Conservation (phyloP, 73 alveolate species). For the Diophrys appendiculata region DNA sequence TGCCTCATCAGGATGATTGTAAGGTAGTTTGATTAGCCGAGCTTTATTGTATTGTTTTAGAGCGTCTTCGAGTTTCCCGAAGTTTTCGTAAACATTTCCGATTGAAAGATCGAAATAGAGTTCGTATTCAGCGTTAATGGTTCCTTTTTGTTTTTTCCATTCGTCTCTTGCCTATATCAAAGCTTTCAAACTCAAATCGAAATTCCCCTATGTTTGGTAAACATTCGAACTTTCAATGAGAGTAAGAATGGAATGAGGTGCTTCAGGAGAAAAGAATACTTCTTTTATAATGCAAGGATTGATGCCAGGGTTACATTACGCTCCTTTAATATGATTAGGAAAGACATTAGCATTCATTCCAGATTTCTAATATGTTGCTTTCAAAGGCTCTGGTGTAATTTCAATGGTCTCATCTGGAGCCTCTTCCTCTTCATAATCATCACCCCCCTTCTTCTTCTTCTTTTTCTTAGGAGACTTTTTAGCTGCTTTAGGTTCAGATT, state of each 20-base stretch:
- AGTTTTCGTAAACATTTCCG: constrained; percentile 91
- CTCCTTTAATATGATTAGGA: constrained; percentile 68
- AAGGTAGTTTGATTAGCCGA: constrained; percentile 77
- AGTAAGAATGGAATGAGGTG: constrained; percentile 76
- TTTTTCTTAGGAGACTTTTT: constrained; percentile 60
- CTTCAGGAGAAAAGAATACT: constrained; percentile 87
- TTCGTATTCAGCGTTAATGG: constrained; percentile 48
- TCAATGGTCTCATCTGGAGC: no score
- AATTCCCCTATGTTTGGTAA: constrained; percentile 77
- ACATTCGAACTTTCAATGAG: constrained; percentile 80
- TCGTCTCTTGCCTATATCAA: constrained; percentile 72
- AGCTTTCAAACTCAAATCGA: constrained; percentile 73
- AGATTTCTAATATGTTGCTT: constrained; percentile 56
- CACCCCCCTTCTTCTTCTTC: constrained; percentile 65
- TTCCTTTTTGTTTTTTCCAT: constrained; percentile 42
- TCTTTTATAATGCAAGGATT: constrained; percentile 83
- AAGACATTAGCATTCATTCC: constrained; percentile 66
- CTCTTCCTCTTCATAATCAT: background rate
- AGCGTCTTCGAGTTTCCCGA: constrained; percentile 94
- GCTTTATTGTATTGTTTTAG: constrained; percentile 82
- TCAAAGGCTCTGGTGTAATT: constrained; percentile 27
- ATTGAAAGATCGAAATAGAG: constrained; percentile 87
- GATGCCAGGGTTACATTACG: constrained; percentile 77
- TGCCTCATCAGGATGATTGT: constrained; percentile 96
- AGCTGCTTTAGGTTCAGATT: constrained; percentile 48